Base-by-base conservation (phyloP, 202 grass and related monocot species). In the Carex arenaria region DNA sequence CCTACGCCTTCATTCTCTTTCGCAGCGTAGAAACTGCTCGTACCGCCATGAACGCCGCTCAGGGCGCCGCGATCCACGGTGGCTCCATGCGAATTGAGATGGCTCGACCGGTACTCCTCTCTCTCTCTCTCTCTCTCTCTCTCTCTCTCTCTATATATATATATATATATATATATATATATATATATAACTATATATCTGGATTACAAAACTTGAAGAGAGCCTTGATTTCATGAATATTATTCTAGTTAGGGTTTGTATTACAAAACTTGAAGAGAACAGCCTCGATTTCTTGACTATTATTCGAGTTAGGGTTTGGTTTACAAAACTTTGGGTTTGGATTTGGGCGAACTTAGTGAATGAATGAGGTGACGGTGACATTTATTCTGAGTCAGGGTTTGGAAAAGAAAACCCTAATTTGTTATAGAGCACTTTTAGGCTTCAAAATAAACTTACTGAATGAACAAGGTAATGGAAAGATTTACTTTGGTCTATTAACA, bases 1-100 rank as follows among this genome's bases (percentile, higher is more conserved):
- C 84, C 87, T 93, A 97, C 86, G 77, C 91, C 11, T 97, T 97
- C 86, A 60, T 90, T 20, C 87, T 97, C 20, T 97, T 93, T 80
- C 94, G 87, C 64, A 43, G 72, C 81, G 40, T 78, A 0, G 72
- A 82, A 1, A 53, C 84, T 66, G 91, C 91, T 31, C 89, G 84
- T 43, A 74, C 84, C 6, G 87, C 94, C 66, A 77, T 90, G 72
- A 81, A 77, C 13, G 85, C 87, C n/a, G 88, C 89, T 53, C 87
- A 86, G 19, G 91, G 91, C 2, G 64, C 84, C 51, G 64, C 60
- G 84, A 72, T 97, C 67, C 87, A 87, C 81, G 86, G 91, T 17
- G 73, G 30, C 4, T 7, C 75, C 79, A 83, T 93, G 71, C 83
- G 79, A 78, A 85, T 77, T 79, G 85, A 97, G 89, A 89, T 93